Evolutionary conservation across 805 yeast genomes (phyloP).

Genomic region (Tetrapisispora iriomotensis): DNA sequence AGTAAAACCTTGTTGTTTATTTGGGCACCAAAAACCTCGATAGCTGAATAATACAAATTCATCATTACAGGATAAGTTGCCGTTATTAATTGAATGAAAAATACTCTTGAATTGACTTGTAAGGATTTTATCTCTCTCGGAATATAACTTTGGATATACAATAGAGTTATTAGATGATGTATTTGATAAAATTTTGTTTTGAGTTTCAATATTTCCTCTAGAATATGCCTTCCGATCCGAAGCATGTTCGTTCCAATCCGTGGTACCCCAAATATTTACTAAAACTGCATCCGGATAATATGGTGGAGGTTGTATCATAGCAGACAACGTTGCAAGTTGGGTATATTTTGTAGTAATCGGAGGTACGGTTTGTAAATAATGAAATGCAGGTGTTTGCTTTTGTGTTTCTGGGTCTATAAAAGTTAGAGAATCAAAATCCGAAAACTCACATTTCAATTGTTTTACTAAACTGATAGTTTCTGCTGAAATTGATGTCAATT

Average conservation of each 20-base stretch:
- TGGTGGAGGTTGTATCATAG: slow-evolving; percentile 41
- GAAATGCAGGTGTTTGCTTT: slow-evolving; percentile 9
- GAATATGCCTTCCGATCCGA: slow-evolving; percentile 4
- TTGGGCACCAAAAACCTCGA: slow-evolving; percentile 59
- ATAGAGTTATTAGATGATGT: not conserved
- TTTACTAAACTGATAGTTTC: slow-evolving; percentile 18
- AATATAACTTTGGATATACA: slow-evolving; percentile 52
- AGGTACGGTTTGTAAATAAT: slow-evolving; percentile 35
- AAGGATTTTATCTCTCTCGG: slow-evolving; percentile 43
- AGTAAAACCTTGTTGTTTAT: slow-evolving; percentile 58
- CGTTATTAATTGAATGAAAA: slow-evolving; percentile 41
- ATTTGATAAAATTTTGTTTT: not conserved
- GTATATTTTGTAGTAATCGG: slow-evolving; percentile 68
- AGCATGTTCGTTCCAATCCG: slow-evolving; percentile 69
- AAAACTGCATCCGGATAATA: slow-evolving; percentile 67
- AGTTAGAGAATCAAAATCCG: slow-evolving; percentile 14
- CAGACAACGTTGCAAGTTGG: slow-evolving; percentile 53
- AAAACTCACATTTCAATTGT: slow-evolving; percentile 19
- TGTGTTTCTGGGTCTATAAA: slow-evolving; percentile 11
- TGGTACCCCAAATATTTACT: slow-evolving; percentile 87
- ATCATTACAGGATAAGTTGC: slow-evolving; percentile 22
- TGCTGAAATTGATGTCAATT: slow-evolving; percentile 10
- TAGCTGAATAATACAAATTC: slow-evolving; percentile 58
- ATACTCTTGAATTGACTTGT: slow-evolving; percentile 72
- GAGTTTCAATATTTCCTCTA: not conserved